Evolutionary conservation across 768 basidiomycete genomes (phyloP).

Genomic region (Amanita exitialis): DNA sequence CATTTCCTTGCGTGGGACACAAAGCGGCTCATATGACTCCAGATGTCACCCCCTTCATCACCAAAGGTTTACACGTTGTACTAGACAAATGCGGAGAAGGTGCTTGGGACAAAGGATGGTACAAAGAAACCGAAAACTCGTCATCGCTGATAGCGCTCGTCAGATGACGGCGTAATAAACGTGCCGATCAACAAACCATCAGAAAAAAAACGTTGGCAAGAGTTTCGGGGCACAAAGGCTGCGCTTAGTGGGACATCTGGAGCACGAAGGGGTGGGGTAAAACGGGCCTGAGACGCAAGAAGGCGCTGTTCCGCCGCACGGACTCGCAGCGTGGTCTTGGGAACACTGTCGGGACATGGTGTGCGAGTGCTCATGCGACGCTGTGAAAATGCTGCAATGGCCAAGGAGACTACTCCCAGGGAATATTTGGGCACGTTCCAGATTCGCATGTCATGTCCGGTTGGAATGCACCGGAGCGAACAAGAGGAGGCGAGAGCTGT

Average conservation of each 20-base stretch:
- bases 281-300: neutral
- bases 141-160: neutral
- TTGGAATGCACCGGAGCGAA: neutral
- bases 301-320: neutral
- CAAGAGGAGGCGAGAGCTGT: neutral
- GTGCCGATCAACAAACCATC: neutral
- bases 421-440: neutral
- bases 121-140: neutral
- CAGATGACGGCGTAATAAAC: neutral
- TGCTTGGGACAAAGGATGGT: too few relatives aligned
- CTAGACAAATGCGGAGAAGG: too few relatives aligned
- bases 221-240: neutral
- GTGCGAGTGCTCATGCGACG: neutral
- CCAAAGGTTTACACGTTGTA: neutral
- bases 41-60: neutral
- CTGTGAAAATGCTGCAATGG: neutral
- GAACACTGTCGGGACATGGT: neutral
- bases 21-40: too few relatives aligned
- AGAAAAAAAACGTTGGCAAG: neutral
- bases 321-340: neutral
- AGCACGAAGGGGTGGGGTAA: neutral
- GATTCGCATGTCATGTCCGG: neutral
- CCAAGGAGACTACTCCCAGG: neutral
- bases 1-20: too few relatives aligned
- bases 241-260: neutral